Conservation (phyloP, 2,329 filamentous ascomycete species). For the Lasiodiplodia sp. region DNA sequence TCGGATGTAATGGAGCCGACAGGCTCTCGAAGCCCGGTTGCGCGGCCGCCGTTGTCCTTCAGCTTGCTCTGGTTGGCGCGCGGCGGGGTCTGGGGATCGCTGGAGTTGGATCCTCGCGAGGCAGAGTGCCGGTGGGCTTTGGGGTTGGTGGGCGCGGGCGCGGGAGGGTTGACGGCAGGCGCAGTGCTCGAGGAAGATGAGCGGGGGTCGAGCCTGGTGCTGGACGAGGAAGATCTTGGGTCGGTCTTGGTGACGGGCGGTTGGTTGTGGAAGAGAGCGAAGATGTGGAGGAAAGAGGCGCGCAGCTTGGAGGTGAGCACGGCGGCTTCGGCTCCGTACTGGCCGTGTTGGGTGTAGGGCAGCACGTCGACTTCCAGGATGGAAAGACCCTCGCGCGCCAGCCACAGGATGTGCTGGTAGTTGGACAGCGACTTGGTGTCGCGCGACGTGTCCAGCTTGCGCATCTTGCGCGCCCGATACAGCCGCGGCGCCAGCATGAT, state of each 20-base stretch:
- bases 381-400: conserved; percentile 87
- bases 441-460: conserved; percentile 79
- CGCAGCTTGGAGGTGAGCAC: conserved; percentile 91
- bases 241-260: conserved; percentile 64
- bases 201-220: neutral
- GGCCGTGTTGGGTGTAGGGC: conserved; percentile 73
- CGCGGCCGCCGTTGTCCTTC: conserved; percentile 37
- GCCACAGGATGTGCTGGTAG: conserved; percentile 93
- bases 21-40: conserved; percentile 55
- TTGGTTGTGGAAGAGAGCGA: conserved; percentile 93
- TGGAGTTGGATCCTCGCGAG: conserved; percentile 14
- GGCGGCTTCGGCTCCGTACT: conserved; percentile 79
- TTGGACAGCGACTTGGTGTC: conserved; percentile 82
- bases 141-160: neutral
- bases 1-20: conserved; percentile 59
- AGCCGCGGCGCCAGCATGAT: conserved; percentile 87
- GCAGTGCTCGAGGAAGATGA: neutral
- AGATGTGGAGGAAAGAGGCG: conserved; percentile 95
- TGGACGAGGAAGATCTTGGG: conserved; percentile 49
- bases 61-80: conserved; percentile 28
- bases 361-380: conserved; percentile 87
- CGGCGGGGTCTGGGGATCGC: conserved; percentile 25
- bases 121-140: conserved; percentile 1
- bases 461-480: conserved; percentile 80
- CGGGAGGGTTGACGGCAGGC: conserved; percentile 2